Conservation (phyloP, 495 filamentous ascomycete species). For the Daldinia decipiens region DNA sequence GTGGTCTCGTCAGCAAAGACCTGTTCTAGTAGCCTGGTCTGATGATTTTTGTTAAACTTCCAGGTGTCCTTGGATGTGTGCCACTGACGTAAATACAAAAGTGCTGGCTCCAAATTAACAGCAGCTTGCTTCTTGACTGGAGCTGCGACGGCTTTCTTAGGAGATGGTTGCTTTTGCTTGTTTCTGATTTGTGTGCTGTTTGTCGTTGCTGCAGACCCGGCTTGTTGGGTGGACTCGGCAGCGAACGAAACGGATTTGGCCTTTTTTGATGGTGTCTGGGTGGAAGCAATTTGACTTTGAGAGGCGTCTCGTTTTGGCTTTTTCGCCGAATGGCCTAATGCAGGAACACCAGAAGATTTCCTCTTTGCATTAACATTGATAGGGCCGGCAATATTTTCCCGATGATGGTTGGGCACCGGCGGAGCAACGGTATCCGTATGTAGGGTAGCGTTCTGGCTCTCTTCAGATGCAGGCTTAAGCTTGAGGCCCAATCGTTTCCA, state of each 20-base stretch:
- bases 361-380: conserved; percentile 45
- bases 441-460: conserved; percentile 45
- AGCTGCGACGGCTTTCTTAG: conserved; percentile 46
- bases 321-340: conserved; percentile 49
- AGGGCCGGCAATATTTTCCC: conserved; percentile 38
- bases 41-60: conserved; percentile 95
- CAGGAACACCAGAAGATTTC: conserved; percentile 49
- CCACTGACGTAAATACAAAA: conserved; percentile 78
- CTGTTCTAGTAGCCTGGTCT: conserved; percentile 84
- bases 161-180: conserved; percentile 45
- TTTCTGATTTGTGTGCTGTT: conserved; percentile 42
- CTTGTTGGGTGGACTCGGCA: conserved; percentile 70
- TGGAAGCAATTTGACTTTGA: conserved; percentile 38
- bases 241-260: conserved; percentile 84
- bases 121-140: conserved; percentile 52
- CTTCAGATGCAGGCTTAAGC: conserved; percentile 69
- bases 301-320: conserved; percentile 43
- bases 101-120: conserved; percentile 65
- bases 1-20: conserved; percentile 71
- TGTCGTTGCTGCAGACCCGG: conserved; percentile 39
- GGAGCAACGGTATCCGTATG: conserved; percentile 36
- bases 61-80: conserved; percentile 71
- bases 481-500: conserved; percentile 83
- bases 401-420: conserved; percentile 47
- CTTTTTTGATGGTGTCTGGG: conserved; percentile 51